Evolutionary conservation across 2,329 filamentous ascomycete genomes (phyloP).

Genomic region (Phoma herbarum): DNA sequence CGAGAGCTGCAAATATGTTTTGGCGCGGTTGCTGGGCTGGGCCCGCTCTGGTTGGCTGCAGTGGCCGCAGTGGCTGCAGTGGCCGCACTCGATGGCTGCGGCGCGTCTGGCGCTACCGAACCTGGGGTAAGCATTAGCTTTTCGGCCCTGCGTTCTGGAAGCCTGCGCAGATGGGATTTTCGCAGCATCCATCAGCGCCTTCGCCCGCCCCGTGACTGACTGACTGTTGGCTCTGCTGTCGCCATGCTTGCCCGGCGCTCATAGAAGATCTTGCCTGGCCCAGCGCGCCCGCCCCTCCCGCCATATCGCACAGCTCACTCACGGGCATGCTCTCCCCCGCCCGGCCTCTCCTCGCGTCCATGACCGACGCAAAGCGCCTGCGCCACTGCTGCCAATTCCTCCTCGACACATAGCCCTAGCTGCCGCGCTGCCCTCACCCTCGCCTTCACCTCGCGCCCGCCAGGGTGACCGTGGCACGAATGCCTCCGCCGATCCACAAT

Average conservation of each 20-base stretch:
- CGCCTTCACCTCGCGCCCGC: constrained; percentile 2
- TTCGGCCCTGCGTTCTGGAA: not conserved
- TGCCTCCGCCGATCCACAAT: constrained; percentile 51
- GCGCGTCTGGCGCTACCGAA: constrained; percentile 1
- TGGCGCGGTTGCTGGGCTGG: constrained; percentile 29
- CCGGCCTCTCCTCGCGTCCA: constrained; percentile 8
- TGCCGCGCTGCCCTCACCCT: constrained; percentile 1
- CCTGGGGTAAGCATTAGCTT: not conserved
- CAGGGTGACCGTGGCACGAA: constrained; percentile 33
- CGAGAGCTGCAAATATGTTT: constrained; percentile 17
- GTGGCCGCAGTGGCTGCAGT: too few relatives aligned
- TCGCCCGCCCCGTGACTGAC: too few relatives aligned
- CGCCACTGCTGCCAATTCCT: constrained; percentile 24
- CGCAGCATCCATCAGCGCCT: not conserved
- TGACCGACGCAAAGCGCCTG: constrained; percentile 19
- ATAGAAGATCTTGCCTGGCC: not conserved
- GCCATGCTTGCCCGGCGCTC: constrained; percentile 3
- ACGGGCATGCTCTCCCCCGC: constrained; percentile 12
- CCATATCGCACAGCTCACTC: not conserved
- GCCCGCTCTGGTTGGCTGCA: constrained; percentile 15
- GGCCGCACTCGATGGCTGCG: too few relatives aligned
- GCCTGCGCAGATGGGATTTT: not conserved
- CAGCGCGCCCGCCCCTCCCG: not conserved
- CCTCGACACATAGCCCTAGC: constrained; percentile 4
- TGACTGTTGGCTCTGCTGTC: not conserved